Evolutionary conservation across 2,329 filamentous ascomycete genomes (phyloP).

Genomic region (Stachybotrys chartarum): DNA sequence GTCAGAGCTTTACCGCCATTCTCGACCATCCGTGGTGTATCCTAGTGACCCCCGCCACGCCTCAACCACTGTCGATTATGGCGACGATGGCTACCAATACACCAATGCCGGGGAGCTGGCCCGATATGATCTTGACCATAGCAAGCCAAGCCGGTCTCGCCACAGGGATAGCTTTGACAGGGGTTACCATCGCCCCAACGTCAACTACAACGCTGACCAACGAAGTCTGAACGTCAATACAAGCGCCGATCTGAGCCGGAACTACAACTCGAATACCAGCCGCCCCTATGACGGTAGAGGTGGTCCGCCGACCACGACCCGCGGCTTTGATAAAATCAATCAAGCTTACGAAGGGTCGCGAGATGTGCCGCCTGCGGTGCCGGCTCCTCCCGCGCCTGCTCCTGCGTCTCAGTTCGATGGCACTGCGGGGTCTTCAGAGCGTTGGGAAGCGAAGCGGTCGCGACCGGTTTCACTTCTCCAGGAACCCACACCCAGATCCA

Average conservation of each 20-base stretch:
- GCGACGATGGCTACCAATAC: constrained; percentile 55
- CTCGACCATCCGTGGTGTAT: constrained; percentile 39
- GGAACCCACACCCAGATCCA: constrained; percentile 35
- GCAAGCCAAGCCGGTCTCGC: constrained; percentile 29
- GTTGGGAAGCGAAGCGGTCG: constrained; percentile 18
- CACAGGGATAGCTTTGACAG: constrained; percentile 50
- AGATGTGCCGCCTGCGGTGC: constrained; percentile 34
- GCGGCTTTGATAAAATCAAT: constrained; percentile 64
- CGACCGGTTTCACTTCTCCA: constrained; percentile 48
- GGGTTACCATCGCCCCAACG: constrained; percentile 47
- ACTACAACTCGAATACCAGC: constrained; percentile 27
- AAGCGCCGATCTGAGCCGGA: constrained; percentile 33
- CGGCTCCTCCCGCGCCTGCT: constrained; percentile 28
- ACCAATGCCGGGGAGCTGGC: constrained; percentile 56
- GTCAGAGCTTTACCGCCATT: constrained; percentile 38
- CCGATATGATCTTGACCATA: constrained; percentile 52
- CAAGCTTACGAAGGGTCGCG: constrained; percentile 40
- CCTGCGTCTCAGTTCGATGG: constrained; percentile 11
- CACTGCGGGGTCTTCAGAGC: constrained; percentile 5
- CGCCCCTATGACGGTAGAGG: constrained; percentile 32
- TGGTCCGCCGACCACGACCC: constrained; percentile 60
- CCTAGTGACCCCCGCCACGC: constrained; percentile 34
- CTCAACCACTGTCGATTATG: constrained; percentile 41
- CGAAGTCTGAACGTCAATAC: constrained; percentile 40
- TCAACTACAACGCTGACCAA: constrained; percentile 42